Conservation (phyloP, 2,329 filamentous ascomycete genomes). For the Colletotrichum destructivum region DNA sequence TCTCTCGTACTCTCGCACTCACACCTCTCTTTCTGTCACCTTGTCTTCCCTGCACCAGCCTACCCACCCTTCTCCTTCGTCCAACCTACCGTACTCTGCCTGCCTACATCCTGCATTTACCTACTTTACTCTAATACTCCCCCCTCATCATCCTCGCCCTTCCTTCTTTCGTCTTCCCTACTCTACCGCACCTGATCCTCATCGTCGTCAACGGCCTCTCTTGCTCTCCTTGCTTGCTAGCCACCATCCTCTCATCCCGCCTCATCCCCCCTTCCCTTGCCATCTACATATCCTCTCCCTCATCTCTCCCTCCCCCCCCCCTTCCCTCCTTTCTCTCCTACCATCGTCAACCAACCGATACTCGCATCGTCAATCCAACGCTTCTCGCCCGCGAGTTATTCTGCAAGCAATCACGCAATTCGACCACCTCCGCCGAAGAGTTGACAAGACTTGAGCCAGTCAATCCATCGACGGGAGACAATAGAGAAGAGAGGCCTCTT, state of each 20-base stretch:
- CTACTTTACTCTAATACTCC: conserved; percentile 46
- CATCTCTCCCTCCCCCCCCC: conserved; percentile 15
- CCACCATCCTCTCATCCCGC: conserved; percentile 41
- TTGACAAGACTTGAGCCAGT: conserved; percentile 18
- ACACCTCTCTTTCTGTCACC: conserved; percentile 52
- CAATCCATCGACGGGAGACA: conserved; percentile 40
- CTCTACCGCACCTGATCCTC: conserved; percentile 27
- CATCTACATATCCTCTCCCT: conserved; percentile 3
- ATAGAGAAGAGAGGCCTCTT: conserved; percentile 40
- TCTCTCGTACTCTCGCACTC: conserved; percentile 46
- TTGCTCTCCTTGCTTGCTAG: conserved; percentile 41
- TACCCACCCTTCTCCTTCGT: conserved; percentile 45
- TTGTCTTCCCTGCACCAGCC: conserved; percentile 51
- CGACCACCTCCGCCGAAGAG: conserved; percentile 28
- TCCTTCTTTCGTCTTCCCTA: conserved; percentile 16
- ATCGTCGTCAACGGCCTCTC: conserved; percentile 41
- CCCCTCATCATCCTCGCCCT: conserved; percentile 33
- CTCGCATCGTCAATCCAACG: conserved; percentile 23
- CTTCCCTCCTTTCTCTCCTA: background rate
- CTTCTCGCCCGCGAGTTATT: conserved; percentile 30
- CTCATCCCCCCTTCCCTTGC: conserved; percentile 39
- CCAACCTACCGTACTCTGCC: conserved; percentile 44
- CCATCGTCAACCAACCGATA: conserved; percentile 4
- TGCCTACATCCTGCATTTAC: conserved; percentile 38
- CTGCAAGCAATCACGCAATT: conserved; percentile 41